Percentiles rank a stretch among this genome's conserved stretches.
Evolutionary conservation across 2,329 filamentous ascomycete genomes (phyloP).

Genomic region (Pyrenophora graminea): DNA sequence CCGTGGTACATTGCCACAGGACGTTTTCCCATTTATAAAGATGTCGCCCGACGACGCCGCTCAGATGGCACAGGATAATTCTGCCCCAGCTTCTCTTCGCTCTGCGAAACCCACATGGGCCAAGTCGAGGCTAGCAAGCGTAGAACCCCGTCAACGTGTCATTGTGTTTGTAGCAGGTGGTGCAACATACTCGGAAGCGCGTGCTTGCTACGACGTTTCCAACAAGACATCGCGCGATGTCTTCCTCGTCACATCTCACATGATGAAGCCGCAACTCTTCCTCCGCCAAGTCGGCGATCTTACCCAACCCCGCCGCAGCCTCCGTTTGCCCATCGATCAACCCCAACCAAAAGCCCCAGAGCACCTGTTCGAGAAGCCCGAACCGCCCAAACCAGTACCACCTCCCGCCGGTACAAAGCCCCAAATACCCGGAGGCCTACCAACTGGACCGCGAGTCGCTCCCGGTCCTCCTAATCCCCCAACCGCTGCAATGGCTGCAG

Average conservation of each 20-base stretch:
- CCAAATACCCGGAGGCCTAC: conserved; percentile 33
- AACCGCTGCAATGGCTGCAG: conserved; percentile 40
- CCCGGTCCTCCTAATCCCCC: conserved; percentile 34
- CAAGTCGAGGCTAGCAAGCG: conserved; percentile 71
- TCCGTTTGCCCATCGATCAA: conserved; percentile 80
- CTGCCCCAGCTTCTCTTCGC: conserved; percentile 69
- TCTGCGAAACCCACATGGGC: conserved; percentile 96
- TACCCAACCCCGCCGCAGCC: conserved; percentile 70
- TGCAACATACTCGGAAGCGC: conserved; percentile 88
- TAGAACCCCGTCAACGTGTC: conserved; percentile 84
- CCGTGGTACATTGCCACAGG: conserved; percentile 48
- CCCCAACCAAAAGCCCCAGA: conserved; percentile 81
- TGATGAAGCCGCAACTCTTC: conserved; percentile 85
- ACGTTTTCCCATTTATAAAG: conserved; percentile 55
- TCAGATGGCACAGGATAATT: conserved; percentile 57
- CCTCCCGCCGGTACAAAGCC: conserved; percentile 54
- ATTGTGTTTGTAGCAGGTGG: conserved; percentile 96
- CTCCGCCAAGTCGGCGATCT: conserved; percentile 82
- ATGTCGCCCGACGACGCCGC: conserved; percentile 66
- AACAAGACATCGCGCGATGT: conserved; percentile 75
- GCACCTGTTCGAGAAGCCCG: conserved; percentile 79
- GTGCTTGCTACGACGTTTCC: conserved; percentile 86
- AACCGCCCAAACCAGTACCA: conserved; percentile 58
- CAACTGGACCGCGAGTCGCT: conserved; percentile 33
- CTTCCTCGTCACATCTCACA: conserved; percentile 88